Conservation (phyloP, 129 eudicot species). For the Helianthus annuus region DNA sequence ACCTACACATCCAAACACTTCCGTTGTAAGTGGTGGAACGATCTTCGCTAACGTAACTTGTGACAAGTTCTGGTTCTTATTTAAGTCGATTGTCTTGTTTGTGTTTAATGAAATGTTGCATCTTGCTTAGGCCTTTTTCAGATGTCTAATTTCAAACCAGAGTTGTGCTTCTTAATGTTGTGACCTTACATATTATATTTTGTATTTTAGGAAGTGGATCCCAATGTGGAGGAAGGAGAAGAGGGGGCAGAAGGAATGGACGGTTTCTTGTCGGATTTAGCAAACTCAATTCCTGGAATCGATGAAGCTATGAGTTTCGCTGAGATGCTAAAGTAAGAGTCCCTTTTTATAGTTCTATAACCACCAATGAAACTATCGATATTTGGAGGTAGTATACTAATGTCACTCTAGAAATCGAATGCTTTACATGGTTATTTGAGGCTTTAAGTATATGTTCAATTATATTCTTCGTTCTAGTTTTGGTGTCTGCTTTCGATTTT, state of each 20-base stretch:
- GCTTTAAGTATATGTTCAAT: too few relatives aligned
- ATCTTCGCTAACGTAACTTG: neutral
- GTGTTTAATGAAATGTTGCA: neutral
- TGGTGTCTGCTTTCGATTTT: too few relatives aligned
- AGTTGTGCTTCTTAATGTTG: neutral
- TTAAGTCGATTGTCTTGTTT: too few relatives aligned
- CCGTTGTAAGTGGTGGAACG: neutral
- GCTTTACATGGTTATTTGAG: slow-evolving; percentile 8
- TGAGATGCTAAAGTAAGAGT: slow-evolving; percentile 90
- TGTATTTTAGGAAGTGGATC: slow-evolving; percentile 82
- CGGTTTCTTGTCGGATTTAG: slow-evolving; percentile 77
- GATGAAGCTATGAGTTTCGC: slow-evolving; percentile 99
- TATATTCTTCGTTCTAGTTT: too few relatives aligned
- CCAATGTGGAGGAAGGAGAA: slow-evolving; percentile 82
- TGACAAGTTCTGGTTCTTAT: too few relatives aligned
- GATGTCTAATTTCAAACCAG: neutral
- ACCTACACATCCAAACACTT: neutral
- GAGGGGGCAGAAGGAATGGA: slow-evolving; percentile 59
- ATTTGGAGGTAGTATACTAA: neutral
- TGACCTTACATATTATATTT: slow-evolving; percentile 22
- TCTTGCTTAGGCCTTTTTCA: neutral
- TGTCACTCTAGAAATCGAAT: neutral
- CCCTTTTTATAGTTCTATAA: slow-evolving; percentile 1
- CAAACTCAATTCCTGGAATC: slow-evolving; percentile 96
- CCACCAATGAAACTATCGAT: neutral